Conservation (phyloP, 805 yeast genomes). For the Sungouiella thailandica region DNA sequence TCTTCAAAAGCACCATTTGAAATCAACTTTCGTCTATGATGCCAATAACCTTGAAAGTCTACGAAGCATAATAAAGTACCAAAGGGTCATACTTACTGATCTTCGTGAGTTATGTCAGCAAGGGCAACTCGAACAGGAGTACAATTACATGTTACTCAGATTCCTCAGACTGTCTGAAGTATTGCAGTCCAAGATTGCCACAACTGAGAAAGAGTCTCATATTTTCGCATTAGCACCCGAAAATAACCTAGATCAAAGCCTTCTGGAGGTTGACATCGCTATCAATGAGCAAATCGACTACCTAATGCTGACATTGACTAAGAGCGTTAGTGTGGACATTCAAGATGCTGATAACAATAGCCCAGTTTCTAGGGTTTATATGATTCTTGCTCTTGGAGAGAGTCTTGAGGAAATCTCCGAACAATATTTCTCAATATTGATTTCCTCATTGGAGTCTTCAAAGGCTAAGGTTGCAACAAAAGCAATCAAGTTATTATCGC, state of each 20-base stretch:
- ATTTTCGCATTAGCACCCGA: conserved; percentile 1
- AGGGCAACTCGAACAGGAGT: neutral
- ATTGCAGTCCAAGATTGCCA: neutral
- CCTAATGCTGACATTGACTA: neutral
- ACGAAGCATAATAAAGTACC: too few species aligned
- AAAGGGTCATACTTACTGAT: neutral
- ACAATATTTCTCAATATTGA: conserved; percentile 23
- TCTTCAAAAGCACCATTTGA: conserved; percentile 6
- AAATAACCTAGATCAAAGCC: neutral
- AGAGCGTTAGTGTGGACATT: too few species aligned
- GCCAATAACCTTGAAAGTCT: neutral
- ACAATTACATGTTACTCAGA: neutral
- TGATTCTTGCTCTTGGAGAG: neutral
- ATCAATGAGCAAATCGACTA: neutral
- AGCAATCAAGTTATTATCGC: conserved; percentile 60
- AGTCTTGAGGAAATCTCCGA: neutral
- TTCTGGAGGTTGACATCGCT: neutral
- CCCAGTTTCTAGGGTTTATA: neutral
- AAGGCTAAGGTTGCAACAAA: conserved; percentile 38
- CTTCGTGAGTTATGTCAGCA: neutral
- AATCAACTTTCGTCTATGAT: too few species aligned
- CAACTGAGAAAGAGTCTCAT: neutral
- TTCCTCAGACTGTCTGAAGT: neutral
- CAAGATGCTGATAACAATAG: neutral
- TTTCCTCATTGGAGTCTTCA: conserved; percentile 29